Evolutionary conservation across 2,329 filamentous ascomycete genomes (phyloP), one percentile per base, ranked within the genome.

Genomic region (Teratosphaeria gauchensis): DNA sequence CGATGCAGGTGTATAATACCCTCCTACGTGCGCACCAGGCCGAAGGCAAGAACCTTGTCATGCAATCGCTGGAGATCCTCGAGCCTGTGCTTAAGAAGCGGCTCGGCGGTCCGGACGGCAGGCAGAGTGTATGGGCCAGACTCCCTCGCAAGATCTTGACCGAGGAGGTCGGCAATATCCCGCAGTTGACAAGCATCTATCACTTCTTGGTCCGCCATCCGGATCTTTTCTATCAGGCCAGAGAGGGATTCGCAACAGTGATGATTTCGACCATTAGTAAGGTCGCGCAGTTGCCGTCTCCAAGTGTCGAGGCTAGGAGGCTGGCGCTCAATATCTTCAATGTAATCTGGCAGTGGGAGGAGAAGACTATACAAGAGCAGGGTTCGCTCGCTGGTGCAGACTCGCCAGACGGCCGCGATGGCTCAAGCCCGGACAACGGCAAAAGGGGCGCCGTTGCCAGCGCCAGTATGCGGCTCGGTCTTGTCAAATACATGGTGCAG

Each of bases 121-220:
- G 89, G 64, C 81, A 83, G 64, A 88, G 90, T 2, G 80, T 91
- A 11, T 99, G 92, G 94, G 90, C 92, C 7, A 86, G 90, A 63
- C 89, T 92, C 64, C 92, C 94, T 32, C 85, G 92, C 51, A 90
- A 92, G 57, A 95, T 99, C 31, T 77, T 99, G 24, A 87, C 90
- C 3, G 95, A 99, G 71, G 94, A 99, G 73, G 92, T 90, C 30
- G 90, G 94, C 62, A 99, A 99, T 67, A 82, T 92, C 53, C 92
- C 95, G 73, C 94, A 97, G 75, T 88, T 97, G 76, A 96, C 91
- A 56, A 94, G 89, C 76, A 97, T 99, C 66, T 97, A 96, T 78
- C 89, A 96, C 68, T 99, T 99, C 75, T 80, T 99, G 35, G 92
- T 96, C 38, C 85, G 89, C 58, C 92, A 99, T 71, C 88, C 92